Conservation (phyloP, 495 filamentous ascomycete species). For the Lophium mytilinum region DNA sequence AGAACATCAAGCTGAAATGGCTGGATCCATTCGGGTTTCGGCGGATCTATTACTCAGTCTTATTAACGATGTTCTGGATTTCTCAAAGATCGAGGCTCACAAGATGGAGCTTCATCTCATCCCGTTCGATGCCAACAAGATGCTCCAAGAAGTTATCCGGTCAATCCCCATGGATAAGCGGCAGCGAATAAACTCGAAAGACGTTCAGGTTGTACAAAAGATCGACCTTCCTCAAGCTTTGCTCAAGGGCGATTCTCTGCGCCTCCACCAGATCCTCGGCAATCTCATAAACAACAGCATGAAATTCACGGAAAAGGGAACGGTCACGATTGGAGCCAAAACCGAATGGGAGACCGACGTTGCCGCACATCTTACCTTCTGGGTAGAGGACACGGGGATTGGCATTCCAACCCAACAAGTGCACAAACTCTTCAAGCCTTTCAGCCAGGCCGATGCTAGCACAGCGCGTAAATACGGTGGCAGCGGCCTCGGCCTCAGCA, state of each 20-base stretch:
- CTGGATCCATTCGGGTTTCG: conserved; percentile 71
- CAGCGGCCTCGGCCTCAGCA: conserved; percentile 73
- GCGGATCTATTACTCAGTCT: conserved; percentile 75
- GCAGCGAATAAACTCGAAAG: conserved; percentile 30
- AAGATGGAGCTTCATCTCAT: conserved; percentile 65
- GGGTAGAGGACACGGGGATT: conserved; percentile 74
- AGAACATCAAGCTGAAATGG: conserved; percentile 62
- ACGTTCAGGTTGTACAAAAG: conserved; percentile 22
- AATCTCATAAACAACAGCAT: conserved; percentile 85
- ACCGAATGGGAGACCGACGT: conserved; percentile 32
- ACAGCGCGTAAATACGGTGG: conserved; percentile 70
- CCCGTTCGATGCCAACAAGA: conserved; percentile 65
- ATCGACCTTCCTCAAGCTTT: conserved; percentile 26
- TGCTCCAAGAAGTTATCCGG: conserved; percentile 62
- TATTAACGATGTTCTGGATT: conserved; percentile 85
- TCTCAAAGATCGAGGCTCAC: conserved; percentile 80
- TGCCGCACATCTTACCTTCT: conserved; percentile 43
- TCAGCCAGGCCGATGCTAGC: conserved; percentile 75
- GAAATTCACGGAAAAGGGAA: conserved; percentile 74
- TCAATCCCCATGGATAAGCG: conserved; percentile 46
- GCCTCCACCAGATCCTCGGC: conserved; percentile 74
- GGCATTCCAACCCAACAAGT: conserved; percentile 70
- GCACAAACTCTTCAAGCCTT: conserved; percentile 72
- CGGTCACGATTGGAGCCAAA: conserved; percentile 42
- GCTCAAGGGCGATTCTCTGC: conserved; percentile 67